Base-by-base conservation (phyloP, 164 flowering plant genomes). In the Platanus orientalis region DNA sequence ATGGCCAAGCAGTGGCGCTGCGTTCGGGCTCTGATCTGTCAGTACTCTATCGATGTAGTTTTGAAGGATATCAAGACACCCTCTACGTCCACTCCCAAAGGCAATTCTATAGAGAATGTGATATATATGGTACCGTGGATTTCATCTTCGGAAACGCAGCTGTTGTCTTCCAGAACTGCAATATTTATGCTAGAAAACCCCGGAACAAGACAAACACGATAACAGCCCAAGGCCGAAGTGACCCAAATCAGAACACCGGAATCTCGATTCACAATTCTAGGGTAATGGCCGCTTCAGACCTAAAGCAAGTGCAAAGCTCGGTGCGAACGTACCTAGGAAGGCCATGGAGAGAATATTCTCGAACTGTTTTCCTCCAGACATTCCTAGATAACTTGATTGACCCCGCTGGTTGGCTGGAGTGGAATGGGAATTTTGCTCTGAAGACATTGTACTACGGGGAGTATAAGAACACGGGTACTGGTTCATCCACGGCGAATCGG, bases 61-160 rank as follows among this genome's bases (percentile, higher is more conserved):
- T 82, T 58, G 59, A 71, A 23, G 82, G 86, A 0, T 82, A 75
- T 56, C 86, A 82, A 53, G 86, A 82, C 70, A 82, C 86, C 0
- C 66, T 82, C n/a, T 82, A 67, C 64, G 82, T 65, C 20, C 82
- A 74, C 62, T 65, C 82, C 0, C 75, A 77, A 48, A 65, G 80
- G 6, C 86, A 82, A 45, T 82, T 82, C 68, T 82, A 76, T 73
- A 71, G 60, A 56, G 39, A 65, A 24, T 82, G 86, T 39, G 60
- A 77, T 60, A 74, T 79, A 6, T 72, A 67, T 23, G 83, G 85
- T 42, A 81, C 85, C n/a, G 58, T 81, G 2, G 83, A 82, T 57
- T 68, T 78, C 67, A 78, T 80, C 42, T 82, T 79, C 32, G 86
- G 86, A 5, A 77, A 82, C 28, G 81, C 81, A 0, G 81, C 81